Conservation (phyloP, 2,329 filamentous ascomycete genomes). For the Ophiostoma himal-ulmi region DNA sequence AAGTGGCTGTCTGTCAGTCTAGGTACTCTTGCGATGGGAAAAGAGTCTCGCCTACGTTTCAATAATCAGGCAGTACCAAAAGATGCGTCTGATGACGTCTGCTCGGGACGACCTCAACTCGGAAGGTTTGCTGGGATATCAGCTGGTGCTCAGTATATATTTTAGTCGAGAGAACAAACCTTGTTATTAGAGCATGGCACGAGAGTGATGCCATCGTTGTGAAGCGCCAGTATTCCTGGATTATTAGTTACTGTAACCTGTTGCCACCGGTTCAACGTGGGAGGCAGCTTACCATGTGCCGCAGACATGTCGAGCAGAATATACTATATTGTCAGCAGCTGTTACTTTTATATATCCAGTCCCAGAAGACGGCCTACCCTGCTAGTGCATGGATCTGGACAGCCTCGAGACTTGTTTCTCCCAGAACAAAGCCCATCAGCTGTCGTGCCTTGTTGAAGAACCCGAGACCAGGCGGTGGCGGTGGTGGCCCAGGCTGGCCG, state of each 20-base stretch:
- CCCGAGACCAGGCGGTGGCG: constrained; percentile 49
- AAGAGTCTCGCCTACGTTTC: constrained; percentile 40
- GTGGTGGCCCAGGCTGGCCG: constrained; percentile 51
- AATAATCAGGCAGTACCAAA: constrained; percentile 53
- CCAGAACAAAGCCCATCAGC: constrained; percentile 52
- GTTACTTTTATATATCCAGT: too few species aligned
- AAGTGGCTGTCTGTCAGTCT: constrained; percentile 30
- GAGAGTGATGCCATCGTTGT: constrained; percentile 50
- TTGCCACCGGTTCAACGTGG: too few species aligned
- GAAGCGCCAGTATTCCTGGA: constrained; percentile 56
- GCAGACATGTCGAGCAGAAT: constrained; percentile 49
- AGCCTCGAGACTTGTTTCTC: constrained; percentile 52
- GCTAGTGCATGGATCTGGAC: constrained; percentile 54
- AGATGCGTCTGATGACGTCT: constrained; percentile 49
- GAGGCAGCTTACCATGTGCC: constrained; percentile 39
- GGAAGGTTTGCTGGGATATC: constrained; percentile 34
- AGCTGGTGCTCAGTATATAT: background rate
- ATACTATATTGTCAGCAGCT: constrained; percentile 34
- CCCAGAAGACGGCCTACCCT: constrained; percentile 37
- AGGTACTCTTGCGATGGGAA: background rate
- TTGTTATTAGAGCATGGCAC: constrained; percentile 51
- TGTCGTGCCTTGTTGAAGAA: constrained; percentile 58
- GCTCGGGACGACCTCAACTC: constrained; percentile 43
- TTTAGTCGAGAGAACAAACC: constrained; percentile 34
- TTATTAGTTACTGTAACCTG: background rate